A percentile compares a stretch with the other conserved stretches of the same genome.
phyloP scores from a whole-genome alignment of 2,329 filamentous ascomycete genomes.

The Ascochyta fabae region DNA sequence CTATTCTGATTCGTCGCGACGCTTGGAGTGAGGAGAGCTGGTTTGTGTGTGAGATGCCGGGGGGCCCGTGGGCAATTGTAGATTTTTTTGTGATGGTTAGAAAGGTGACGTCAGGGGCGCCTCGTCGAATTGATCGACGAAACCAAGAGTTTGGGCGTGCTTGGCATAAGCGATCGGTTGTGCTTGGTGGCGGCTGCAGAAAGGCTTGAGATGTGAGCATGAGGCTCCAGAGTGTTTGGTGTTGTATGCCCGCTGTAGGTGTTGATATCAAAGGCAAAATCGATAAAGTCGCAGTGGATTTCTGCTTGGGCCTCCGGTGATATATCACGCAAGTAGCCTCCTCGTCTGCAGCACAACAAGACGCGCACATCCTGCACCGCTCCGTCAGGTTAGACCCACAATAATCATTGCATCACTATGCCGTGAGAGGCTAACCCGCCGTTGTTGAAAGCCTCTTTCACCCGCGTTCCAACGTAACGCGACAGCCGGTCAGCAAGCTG shows the following conservation, averaged over 20 bases:
- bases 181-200: constrained; percentile 9
- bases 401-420: constrained; percentile 12
- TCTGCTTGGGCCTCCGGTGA: not conserved
- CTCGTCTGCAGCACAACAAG: not conserved
- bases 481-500: constrained; percentile 8
- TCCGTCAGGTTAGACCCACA: constrained; percentile 6
- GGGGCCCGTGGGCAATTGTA: constrained; percentile 12
- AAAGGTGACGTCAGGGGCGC: constrained; percentile 12
- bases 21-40: not conserved
- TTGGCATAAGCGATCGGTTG: constrained; percentile 15
- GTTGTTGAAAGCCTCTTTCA: constrained; percentile 1
- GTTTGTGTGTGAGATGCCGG: constrained; percentile 13
- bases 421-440: constrained; percentile 9
- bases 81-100: not conserved
- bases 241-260: not conserved
- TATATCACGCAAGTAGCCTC: not conserved
- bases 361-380: not conserved
- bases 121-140: not conserved
- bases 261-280: not conserved
- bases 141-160: constrained; percentile 14
- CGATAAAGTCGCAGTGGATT: not conserved
- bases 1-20: not conserved
- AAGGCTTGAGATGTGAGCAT: constrained; percentile 3
- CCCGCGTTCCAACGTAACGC: constrained; percentile 5
- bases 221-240: not conserved